Base-by-base conservation (phyloP, 768 basidiomycete genomes). In the Sporobolomyces roseus region DNA sequence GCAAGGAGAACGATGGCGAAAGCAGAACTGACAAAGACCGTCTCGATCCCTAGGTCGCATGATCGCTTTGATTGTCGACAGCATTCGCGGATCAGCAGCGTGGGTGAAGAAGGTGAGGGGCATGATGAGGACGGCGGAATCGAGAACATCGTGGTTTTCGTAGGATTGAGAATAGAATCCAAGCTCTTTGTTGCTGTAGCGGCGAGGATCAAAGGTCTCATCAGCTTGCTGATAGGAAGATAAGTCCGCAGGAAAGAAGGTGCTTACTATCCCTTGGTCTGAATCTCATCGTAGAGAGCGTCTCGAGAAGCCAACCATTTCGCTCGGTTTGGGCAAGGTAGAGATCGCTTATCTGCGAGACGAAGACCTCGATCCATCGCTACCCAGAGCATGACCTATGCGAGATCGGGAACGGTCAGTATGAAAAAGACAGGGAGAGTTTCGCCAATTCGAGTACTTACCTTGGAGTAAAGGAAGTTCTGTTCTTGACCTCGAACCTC, bases 281-380 rank as follows among this genome's bases (percentile, higher is more conserved):
- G 91, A 72, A 98, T 89, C 70, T 96, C 88, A 78, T 98, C 94
- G 78, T 97, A 99, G 9, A 98, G 79, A 8, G 81, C 78, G 75
- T 98, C 93, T 25, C 93, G 85, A 4, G 87, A 85, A 1, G 79
- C 80, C 23, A 87, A 77, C 93, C 93, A 96, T 61, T 84, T 82
- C 49, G 77, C 41, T 35, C 80, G 71, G 62, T 74, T 73, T 21
- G 75, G 76, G 56, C 79, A 79, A 9, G 94, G 94, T 4, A 99
- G 82, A 1, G 90, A 92, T 23, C 94, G 86, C 79, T 99, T 99
- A 41, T 97, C 93, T 4, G 93, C 91, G 29, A 99, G 83, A 14
- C 94, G 89, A 8, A 98, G 82, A 82, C 93, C 93, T 81, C 94
- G 83, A 74, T 98, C 93, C 63, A 97, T 85, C 0, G 93, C 93